phyloP scores from a whole-genome alignment of 2,329 filamentous ascomycete species.

The Talaromyces pinophilus region DNA sequence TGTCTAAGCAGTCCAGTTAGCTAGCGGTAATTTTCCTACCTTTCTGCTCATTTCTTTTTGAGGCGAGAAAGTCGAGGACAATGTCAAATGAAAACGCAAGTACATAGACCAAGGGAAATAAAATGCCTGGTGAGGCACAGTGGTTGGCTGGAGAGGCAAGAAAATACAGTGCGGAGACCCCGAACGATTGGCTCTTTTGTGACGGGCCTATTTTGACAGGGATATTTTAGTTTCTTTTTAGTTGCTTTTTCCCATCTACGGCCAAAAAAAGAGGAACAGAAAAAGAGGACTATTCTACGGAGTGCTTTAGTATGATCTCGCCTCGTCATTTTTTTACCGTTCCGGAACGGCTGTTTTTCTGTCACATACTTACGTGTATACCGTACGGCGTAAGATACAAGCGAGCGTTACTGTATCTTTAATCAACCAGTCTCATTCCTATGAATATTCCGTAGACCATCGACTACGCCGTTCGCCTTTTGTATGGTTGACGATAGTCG shows the following conservation, averaged over 20 bases:
- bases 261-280: constrained; percentile 3
- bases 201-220: constrained; percentile 11
- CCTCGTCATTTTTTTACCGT: not conserved
- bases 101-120: constrained; percentile 11
- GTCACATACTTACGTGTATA: not conserved
- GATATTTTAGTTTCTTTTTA: constrained; percentile 9
- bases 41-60: constrained; percentile 1
- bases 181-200: constrained; percentile 15
- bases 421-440: not conserved
- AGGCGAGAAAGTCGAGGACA: not conserved
- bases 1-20: constrained; percentile 13
- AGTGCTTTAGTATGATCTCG: not conserved
- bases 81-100: constrained; percentile 4
- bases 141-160: constrained; percentile 20
- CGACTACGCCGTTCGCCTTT: not conserved
- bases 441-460: not conserved
- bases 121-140: constrained; percentile 3
- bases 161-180: constrained; percentile 18
- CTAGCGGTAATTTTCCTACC: constrained; percentile 17
- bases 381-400: constrained; percentile 4
- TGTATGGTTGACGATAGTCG: constrained; percentile 1
- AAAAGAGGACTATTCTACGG: not conserved
- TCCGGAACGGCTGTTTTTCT: not conserved
- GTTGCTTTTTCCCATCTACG: not conserved
- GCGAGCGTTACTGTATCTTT: not conserved